These are phyloP conservation scores for Chrysosphaeria jannelii DNA, from an alignment of 2,329 filamentous ascomycete species.

Conservation along the genomic window DNA sequence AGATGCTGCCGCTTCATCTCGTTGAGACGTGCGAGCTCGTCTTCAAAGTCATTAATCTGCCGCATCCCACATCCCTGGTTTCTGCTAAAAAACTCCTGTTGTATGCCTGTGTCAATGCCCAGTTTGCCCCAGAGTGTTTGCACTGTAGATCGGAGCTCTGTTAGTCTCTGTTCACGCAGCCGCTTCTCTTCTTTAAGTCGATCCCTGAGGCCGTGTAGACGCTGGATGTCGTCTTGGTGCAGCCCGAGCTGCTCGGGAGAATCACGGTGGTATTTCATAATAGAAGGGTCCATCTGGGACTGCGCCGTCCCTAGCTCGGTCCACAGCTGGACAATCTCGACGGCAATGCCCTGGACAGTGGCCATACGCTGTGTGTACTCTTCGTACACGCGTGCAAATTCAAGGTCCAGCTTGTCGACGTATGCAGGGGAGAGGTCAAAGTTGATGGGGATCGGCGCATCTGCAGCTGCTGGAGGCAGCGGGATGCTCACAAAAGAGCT, in stretches of 20 bases:
- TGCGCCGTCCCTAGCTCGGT: conserved; percentile 84
- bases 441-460: conserved; percentile 44
- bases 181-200: conserved; percentile 74
- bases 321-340: conserved; percentile 84
- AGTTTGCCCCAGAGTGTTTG: conserved; percentile 73
- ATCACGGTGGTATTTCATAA: conserved; percentile 72
- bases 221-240: conserved; percentile 55
- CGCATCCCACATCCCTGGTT: conserved; percentile 79
- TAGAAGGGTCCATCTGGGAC: conserved; percentile 61
- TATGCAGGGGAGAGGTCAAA: conserved; percentile 88
- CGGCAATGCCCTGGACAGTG: conserved; percentile 41
- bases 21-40: conserved; percentile 60
- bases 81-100: conserved; percentile 55
- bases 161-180: conserved; percentile 43
- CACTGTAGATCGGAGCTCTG: conserved; percentile 47
- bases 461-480: conserved; percentile 53
- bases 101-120: conserved; percentile 52
- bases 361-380: conserved; percentile 70
- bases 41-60: conserved; percentile 86
- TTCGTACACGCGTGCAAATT: conserved; percentile 87
- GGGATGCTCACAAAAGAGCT: conserved; percentile 59
- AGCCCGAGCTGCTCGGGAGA: conserved; percentile 81
- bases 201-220: conserved; percentile 45
- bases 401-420: conserved; percentile 56
- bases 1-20: conserved; percentile 88